Evolutionary conservation across 495 filamentous ascomycete species (phyloP), one percentile per base, ranked within the genome.

Genomic region (Cairneyella variabilis): DNA sequence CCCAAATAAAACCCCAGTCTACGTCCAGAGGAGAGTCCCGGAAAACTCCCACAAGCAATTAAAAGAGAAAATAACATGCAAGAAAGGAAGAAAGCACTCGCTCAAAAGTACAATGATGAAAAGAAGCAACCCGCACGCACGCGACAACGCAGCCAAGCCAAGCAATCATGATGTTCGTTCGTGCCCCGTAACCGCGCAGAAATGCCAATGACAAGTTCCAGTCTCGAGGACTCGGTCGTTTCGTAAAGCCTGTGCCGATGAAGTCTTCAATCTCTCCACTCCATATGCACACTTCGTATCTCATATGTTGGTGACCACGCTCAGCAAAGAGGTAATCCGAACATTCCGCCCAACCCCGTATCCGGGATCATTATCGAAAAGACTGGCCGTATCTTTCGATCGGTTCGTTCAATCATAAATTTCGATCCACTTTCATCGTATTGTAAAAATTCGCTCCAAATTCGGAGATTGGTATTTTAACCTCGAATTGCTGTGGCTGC

Each of bases 401-500:
- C 20, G 34, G 43, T 23, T 55, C 44, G 43, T 55, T 45, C 23
- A 20, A 37, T 36, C 47, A 32, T 47, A 47, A 30, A 47, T 12
- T 7, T 27, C 3, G 23, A 47, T 32, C n/a, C n/a, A n/a, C 44
- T 18, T 41, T 14, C 30, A 12, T 43, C 38, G 40, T 53, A 25
- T 53, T 41, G 26, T 39, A 22, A 38, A 11, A 38, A 21, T 9
- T 16, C 22, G n/a, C n/a, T n/a, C n/a, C n/a, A n/a, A 5, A 45
- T 23, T 23, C 18, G 18, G 21, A 39, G 37, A 46, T 21, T 16
- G 14, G 3, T 3, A 5, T 14, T 51, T 62, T 45, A 65, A 53
- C 62, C 60, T 27, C 53, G 62, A 53, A 65, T 65, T 39, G 62
- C 62, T 59, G 59, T 62, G 17, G 62, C 48, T 44, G 62, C 45